A percentile compares a stretch with the other conserved stretches of the same genome.
These are phyloP conservation scores for Wickerhamiella siamensis DNA, from an alignment of 805 yeast genomes.

Conservation along the genomic window DNA sequence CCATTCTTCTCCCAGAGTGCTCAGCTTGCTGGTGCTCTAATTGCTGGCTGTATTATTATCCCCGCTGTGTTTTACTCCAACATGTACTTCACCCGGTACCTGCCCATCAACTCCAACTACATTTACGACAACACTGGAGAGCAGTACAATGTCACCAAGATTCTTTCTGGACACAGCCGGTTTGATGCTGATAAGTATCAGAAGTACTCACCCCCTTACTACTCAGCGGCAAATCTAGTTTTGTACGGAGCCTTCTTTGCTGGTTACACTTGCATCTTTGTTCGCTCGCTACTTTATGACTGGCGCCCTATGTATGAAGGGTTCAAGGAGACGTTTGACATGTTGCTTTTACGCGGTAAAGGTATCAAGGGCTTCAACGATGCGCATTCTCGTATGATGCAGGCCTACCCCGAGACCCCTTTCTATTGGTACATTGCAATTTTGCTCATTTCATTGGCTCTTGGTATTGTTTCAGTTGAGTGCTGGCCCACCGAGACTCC, in stretches of 20 bases:
- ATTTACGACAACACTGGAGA: slow-evolving; percentile 28
- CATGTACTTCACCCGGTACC: slow-evolving; percentile 35
- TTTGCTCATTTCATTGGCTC: slow-evolving; percentile 29
- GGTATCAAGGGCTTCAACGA: slow-evolving; percentile 23
- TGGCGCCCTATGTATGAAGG: slow-evolving; percentile 22
- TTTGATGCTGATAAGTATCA: slow-evolving; percentile 34
- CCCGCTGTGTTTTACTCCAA: slow-evolving; percentile 32
- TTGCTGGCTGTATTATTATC: slow-evolving; percentile 23
- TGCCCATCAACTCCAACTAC: slow-evolving; percentile 36
- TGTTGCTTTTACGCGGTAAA: slow-evolving; percentile 6
- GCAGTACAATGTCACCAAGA: slow-evolving; percentile 30
- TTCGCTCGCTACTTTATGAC: slow-evolving; percentile 34
- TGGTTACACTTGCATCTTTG: slow-evolving; percentile 38
- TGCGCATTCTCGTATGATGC: slow-evolving; percentile 38
- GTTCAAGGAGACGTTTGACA: slow-evolving; percentile 16
- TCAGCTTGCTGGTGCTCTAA: slow-evolving; percentile 26
- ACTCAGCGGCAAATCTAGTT: slow-evolving; percentile 40
- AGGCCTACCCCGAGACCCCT: slow-evolving; percentile 38
- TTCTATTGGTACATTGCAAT: slow-evolving; percentile 35
- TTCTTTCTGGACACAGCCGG: slow-evolving; percentile 26
- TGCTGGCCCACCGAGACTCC: slow-evolving; percentile 29
- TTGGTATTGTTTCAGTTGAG: slow-evolving; percentile 32
- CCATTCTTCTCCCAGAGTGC: slow-evolving; percentile 32
- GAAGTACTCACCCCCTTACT: slow-evolving; percentile 43
- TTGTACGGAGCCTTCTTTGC: slow-evolving; percentile 39